A percentile compares a stretch with the other conserved stretches of the same genome.
Conservation (phyloP, 805 yeast genomes). For the Candida arabinofermentans region DNA sequence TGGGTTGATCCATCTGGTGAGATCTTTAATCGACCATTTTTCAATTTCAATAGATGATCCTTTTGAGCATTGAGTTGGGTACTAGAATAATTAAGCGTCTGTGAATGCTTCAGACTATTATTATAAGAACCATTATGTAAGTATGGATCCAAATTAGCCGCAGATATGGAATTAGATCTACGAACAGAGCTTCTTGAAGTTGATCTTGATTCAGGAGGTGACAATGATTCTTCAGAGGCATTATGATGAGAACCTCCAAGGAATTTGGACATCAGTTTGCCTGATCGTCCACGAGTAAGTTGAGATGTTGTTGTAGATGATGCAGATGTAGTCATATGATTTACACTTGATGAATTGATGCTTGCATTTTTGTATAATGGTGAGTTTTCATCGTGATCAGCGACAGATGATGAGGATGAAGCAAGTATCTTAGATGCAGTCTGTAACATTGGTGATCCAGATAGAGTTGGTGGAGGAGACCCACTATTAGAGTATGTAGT, state of each 20-base stretch:
- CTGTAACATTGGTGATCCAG: background rate
- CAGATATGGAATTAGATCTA: slow-evolving; percentile 21
- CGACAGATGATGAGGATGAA: background rate
- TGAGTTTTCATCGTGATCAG: background rate
- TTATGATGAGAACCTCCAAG: slow-evolving; percentile 10
- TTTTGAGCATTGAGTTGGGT: slow-evolving; percentile 18
- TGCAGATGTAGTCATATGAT: background rate
- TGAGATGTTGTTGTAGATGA: slow-evolving; percentile 8
- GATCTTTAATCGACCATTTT: slow-evolving; percentile 27
- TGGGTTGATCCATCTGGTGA: slow-evolving; percentile 30
- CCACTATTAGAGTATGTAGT: background rate
- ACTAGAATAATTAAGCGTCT: slow-evolving; percentile 22
- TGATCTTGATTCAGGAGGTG: slow-evolving; percentile 22
- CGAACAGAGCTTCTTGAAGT: slow-evolving; percentile 13
- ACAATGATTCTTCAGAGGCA: slow-evolving; percentile 18
- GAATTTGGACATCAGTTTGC: slow-evolving; percentile 18
- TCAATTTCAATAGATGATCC: slow-evolving; percentile 23
- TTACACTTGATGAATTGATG: background rate
- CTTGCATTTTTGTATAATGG: background rate
- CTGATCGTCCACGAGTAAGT: slow-evolving; percentile 18
- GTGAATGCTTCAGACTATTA: slow-evolving; percentile 23
- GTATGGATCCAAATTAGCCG: slow-evolving; percentile 14
- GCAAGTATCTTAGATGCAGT: background rate
- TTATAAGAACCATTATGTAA: slow-evolving; percentile 10
- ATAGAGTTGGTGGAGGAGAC: slow-evolving; percentile 1